Evolutionary conservation across 306 rosid species (phyloP).

Genomic region (Rosa multiflora): DNA sequence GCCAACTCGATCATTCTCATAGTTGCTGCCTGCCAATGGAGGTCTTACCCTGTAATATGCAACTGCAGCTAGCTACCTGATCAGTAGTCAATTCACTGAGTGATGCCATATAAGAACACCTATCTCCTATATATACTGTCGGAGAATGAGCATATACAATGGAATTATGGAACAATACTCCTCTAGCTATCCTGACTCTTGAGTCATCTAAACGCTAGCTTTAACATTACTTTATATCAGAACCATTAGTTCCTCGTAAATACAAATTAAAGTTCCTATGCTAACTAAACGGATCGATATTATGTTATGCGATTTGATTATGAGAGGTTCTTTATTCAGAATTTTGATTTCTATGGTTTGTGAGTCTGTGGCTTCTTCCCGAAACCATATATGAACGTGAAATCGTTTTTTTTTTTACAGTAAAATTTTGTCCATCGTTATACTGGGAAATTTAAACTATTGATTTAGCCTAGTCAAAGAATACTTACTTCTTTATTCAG

Average conservation of each 20-base stretch:
- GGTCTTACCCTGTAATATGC: slow-evolving; percentile 13
- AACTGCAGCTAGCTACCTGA: background rate
- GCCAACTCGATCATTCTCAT: slow-evolving; percentile 5
- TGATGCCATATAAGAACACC: background rate
- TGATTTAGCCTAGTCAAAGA: background rate
- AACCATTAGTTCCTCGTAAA: background rate
- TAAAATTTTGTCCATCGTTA: background rate
- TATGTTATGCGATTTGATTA: background rate
- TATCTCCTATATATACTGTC: background rate
- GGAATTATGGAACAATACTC: slow-evolving; percentile 7
- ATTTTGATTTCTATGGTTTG: background rate
- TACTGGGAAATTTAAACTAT: background rate
- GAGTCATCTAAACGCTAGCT: background rate
- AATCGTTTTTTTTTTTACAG: background rate
- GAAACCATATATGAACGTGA: background rate
- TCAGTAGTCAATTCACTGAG: background rate
- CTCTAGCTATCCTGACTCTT: background rate
- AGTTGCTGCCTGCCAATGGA: slow-evolving; percentile 13
- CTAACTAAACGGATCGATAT: background rate
- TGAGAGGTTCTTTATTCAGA: background rate
- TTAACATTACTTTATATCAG: background rate
- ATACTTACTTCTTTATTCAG: background rate
- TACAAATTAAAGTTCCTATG: background rate
- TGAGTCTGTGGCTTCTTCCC: background rate
- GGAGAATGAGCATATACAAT: slow-evolving; percentile 1